Evolutionary conservation across 2,329 filamentous ascomycete species (phyloP), one percentile per base, ranked within the genome.

Genomic region (Clarireedia paspali): DNA sequence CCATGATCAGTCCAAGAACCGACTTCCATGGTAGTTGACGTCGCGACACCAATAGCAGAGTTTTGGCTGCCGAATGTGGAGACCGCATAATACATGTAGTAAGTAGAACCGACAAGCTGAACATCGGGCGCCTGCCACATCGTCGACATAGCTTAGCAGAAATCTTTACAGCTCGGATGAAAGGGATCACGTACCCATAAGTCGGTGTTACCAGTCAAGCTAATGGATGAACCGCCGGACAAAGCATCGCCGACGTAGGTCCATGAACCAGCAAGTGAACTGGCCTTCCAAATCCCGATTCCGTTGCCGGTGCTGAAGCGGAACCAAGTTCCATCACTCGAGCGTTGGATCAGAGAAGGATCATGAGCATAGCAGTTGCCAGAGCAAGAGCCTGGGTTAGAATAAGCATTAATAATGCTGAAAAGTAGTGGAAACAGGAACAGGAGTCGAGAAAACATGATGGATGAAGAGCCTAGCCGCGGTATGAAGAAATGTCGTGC

Each of bases 71-170:
- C 81, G 57, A 82, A 83, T 0, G 72, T 71, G 2, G 75, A 79
- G 23, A 83, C 78, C 1, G 75, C 72, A 67, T 84, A 85, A 72
- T 81, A 83, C n/a, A 82, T 69, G 63, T 85, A 78, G 71, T 86
- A 87, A 0, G 74, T 73, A 53, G 70, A 72, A 59, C 77, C 78
- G n/a, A 87, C 73, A 15, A 78, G 70, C 17, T 72, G 68, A 14
- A 84, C 78, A 61, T 88, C 84, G 0, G 85, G 85, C 2, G 85
- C 85, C 82, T 30, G 9, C 26, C 17, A 5, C 24, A 1, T n/a
- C 49, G 5, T 49, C 39, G 12, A 34, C n/a, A 24, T n/a, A 6
- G 20, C 9, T 24, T 24, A 14, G 42, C n/a, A 26, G 71, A 23
- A 24, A 45, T 42, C 39, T 20, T 42, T 20, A 6, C 39, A 42